phyloP scores from a whole-genome alignment of 495 filamentous ascomycete species.

The Penicillium cataractarum region DNA sequence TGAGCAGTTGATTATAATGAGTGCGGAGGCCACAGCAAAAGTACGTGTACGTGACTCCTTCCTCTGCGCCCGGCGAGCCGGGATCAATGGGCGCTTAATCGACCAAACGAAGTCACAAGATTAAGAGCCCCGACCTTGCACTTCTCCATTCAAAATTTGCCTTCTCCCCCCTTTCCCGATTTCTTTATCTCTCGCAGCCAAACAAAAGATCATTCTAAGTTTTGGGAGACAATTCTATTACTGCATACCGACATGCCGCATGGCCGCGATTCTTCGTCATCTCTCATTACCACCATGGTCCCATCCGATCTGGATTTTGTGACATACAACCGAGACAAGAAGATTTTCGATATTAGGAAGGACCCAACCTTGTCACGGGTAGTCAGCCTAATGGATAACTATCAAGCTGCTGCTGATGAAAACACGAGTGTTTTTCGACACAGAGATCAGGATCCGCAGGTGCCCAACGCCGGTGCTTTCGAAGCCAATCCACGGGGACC shows the following conservation, averaged over 20 bases:
- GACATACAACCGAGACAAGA: background rate
- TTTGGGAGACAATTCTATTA: background rate
- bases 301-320: background rate
- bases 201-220: background rate
- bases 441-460: no score
- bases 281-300: background rate
- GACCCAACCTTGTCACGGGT: background rate
- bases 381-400: background rate
- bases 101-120: no score
- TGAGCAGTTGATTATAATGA: no score
- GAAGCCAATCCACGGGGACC: constrained; percentile 9
- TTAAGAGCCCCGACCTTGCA: background rate
- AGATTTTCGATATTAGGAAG: background rate
- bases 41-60: no score
- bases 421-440: background rate
- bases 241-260: background rate
- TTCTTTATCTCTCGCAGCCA: background rate
- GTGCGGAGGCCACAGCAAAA: no score
- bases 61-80: no score
- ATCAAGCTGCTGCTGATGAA: background rate
- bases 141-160: background rate
- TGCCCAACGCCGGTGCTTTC: background rate
- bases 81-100: no score
- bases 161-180: background rate
- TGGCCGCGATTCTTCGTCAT: background rate